Percentiles rank a stretch among this genome's conserved stretches.
These are phyloP conservation scores for Tylopilus felleus DNA, from an alignment of 768 basidiomycete genomes.

Conservation along the genomic window DNA sequence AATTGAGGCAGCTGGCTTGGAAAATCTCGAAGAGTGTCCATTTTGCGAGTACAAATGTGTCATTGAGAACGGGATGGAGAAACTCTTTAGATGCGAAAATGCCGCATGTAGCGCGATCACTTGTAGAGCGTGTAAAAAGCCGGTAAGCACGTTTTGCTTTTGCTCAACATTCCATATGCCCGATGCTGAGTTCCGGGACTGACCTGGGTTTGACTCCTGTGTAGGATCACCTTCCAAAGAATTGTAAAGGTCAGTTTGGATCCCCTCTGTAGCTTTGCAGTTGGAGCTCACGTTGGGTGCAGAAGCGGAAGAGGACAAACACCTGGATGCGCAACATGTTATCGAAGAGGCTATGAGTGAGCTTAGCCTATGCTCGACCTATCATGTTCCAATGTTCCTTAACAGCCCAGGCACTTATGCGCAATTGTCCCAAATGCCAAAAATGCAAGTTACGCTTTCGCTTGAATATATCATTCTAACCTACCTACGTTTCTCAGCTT, in stretches of 20 bases:
- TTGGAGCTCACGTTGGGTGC: not conserved
- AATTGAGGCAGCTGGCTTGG: conserved; percentile 72
- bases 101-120: conserved; percentile 71
- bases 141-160: conserved; percentile 38
- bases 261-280: not conserved
- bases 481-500: conserved; percentile 47
- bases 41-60: conserved; percentile 85
- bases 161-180: not conserved
- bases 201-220: not conserved
- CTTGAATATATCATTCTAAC: not conserved
- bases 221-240: conserved; percentile 80
- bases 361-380: conserved; percentile 18
- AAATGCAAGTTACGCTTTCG: conserved; percentile 51
- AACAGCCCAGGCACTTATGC: conserved; percentile 74
- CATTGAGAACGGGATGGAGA: conserved; percentile 67
- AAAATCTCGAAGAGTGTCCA: conserved; percentile 85
- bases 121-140: conserved; percentile 76
- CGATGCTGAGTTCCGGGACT: not conserved
- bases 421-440: conserved; percentile 82
- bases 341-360: conserved; percentile 94
- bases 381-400: conserved; percentile 1
- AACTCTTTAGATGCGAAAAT: conserved; percentile 53
- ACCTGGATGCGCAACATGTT: conserved; percentile 68
- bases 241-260: conserved; percentile 57
- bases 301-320: conserved; percentile 77